Conservation (phyloP, 495 filamentous ascomycete genomes). For the Alectoria sarmentosa region DNA sequence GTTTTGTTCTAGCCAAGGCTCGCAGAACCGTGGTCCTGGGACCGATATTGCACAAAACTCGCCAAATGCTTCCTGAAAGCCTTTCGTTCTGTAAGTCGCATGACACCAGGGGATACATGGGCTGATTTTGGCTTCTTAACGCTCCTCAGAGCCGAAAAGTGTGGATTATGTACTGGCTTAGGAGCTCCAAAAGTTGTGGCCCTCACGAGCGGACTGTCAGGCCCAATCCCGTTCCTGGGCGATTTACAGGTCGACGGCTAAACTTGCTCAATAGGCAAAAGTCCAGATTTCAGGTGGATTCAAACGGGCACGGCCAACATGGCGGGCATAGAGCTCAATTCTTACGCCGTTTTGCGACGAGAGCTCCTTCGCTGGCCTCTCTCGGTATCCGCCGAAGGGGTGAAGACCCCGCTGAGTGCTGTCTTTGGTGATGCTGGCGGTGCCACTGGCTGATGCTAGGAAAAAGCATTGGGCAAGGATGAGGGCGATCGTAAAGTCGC, state of each 20-base stretch:
- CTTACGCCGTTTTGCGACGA: slow-evolving; percentile 1
- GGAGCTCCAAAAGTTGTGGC: neutral
- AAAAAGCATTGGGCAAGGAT: slow-evolving; percentile 4
- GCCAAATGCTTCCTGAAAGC: no score
- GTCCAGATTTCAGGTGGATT: slow-evolving; percentile 31
- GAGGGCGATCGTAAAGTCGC: slow-evolving; percentile 15
- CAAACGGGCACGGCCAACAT: slow-evolving; percentile 17
- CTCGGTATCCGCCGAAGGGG: slow-evolving; percentile 9
- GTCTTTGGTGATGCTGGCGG: slow-evolving; percentile 14
- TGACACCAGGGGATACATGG: slow-evolving; percentile 6
- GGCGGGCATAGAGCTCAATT: slow-evolving; percentile 5
- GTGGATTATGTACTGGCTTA: neutral
- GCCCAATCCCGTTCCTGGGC: no score
- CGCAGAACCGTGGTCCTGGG: no score
- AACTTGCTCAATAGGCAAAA: slow-evolving; percentile 8
- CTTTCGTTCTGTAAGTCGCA: slow-evolving; percentile 15
- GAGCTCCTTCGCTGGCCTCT: neutral
- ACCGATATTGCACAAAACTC: no score
- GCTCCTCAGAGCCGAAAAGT: neutral
- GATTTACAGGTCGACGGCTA: no score
- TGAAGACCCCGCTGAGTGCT: slow-evolving; percentile 15
- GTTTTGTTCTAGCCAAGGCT: no score
- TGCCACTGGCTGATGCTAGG: slow-evolving; percentile 20
- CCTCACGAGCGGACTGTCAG: neutral
- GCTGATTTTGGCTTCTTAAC: slow-evolving; percentile 11